A percentile compares a stretch with the other conserved stretches of the same genome.
phyloP scores from a whole-genome alignment of 1,284 basidiomycete species.

The Ustilago loliicola region DNA sequence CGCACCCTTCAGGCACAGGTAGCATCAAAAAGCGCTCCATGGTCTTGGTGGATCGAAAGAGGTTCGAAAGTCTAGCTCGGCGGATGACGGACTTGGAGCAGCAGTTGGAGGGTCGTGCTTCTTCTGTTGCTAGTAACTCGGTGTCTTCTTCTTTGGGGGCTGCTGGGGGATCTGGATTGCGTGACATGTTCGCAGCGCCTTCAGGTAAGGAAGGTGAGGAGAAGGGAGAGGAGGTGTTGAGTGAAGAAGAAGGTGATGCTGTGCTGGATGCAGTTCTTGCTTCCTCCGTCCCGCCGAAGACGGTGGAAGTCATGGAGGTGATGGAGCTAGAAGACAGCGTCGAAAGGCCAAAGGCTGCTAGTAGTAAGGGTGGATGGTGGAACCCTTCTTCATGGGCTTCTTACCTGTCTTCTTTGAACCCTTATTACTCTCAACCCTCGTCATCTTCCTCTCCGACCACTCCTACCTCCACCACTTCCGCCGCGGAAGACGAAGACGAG shows the following conservation, averaged over 20 bases:
- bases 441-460: background rate
- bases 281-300: background rate
- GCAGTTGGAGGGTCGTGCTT: slow-evolving; percentile 29
- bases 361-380: slow-evolving; percentile 6
- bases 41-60: slow-evolving; percentile 61
- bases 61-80: slow-evolving; percentile 59
- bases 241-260: slow-evolving; percentile 5
- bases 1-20: slow-evolving; percentile 58
- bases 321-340: background rate
- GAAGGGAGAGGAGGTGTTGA: background rate
- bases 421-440: slow-evolving; percentile 30
- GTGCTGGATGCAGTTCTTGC: slow-evolving; percentile 24
- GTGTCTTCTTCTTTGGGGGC: no score
- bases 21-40: slow-evolving; percentile 60
- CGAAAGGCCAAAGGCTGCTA: background rate
- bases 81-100: slow-evolving; percentile 55
- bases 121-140: background rate
- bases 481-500: slow-evolving; percentile 27
- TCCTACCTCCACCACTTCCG: background rate
- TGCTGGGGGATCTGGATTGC: slow-evolving; percentile 3
- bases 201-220: background rate
- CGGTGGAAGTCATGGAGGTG: background rate
- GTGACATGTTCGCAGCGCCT: slow-evolving; percentile 21
- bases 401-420: slow-evolving; percentile 47
- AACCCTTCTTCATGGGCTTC: slow-evolving; percentile 23